These are phyloP conservation scores for Porphyrellus cyaneotinctus DNA, from an alignment of 768 basidiomycete genomes.

Conservation along the genomic window DNA sequence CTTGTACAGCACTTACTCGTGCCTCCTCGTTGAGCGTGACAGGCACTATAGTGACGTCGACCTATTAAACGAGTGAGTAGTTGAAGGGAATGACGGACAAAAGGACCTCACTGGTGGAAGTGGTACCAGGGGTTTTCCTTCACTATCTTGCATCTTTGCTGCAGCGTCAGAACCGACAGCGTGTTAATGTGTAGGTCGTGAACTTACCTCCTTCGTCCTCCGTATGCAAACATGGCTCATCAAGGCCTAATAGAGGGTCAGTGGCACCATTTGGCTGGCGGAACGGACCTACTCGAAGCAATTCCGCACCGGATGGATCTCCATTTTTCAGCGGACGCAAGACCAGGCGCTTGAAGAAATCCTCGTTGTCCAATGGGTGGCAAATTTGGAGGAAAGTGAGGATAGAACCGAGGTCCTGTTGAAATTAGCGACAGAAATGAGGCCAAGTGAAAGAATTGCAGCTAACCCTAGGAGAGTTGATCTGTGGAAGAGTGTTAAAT, in stretches of 20 bases:
- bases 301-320: constrained; percentile 59
- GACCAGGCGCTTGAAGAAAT: constrained; percentile 76
- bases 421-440: not conserved
- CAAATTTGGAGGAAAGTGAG: constrained; percentile 85
- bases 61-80: constrained; percentile 36
- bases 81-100: not conserved
- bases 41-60: constrained; percentile 73
- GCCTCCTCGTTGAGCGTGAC: constrained; percentile 63
- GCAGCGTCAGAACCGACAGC: constrained; percentile 16
- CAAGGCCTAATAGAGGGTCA: constrained; percentile 46
- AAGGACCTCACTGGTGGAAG: constrained; percentile 57
- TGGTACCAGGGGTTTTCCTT: constrained; percentile 68
- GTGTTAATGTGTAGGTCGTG: not conserved
- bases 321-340: constrained; percentile 74
- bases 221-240: constrained; percentile 79
- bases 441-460: not conserved
- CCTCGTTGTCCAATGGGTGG: constrained; percentile 74
- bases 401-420: constrained; percentile 83
- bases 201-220: constrained; percentile 70
- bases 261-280: not conserved
- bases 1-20: constrained; percentile 42
- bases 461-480: constrained; percentile 70
- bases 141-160: constrained; percentile 73
- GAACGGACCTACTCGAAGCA: constrained; percentile 54
- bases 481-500: constrained; percentile 37